These are phyloP conservation scores for Keithomyces neogunnii DNA, from an alignment of 2,329 filamentous ascomycete genomes.

Conservation along the genomic window DNA sequence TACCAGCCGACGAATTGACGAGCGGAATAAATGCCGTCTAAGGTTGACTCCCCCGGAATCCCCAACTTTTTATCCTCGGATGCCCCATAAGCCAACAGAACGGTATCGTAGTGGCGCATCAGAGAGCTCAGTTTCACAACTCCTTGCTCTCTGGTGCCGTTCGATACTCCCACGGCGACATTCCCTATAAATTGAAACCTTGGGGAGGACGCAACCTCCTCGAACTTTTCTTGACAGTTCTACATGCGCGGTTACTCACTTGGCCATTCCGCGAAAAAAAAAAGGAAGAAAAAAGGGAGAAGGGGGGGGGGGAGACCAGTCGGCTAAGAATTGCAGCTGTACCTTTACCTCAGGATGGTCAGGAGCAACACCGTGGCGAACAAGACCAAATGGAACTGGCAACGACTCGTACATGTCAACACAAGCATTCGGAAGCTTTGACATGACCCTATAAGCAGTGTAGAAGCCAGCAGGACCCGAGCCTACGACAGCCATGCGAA, in stretches of 20 bases:
- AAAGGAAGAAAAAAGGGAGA: no score
- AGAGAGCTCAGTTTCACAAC: conserved; percentile 59
- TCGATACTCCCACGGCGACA: conserved; percentile 59
- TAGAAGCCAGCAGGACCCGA: conserved; percentile 97
- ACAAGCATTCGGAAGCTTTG: conserved; percentile 59
- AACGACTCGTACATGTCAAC: conserved; percentile 96
- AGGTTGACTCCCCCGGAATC: conserved; percentile 66
- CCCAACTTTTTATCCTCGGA: conserved; percentile 71
- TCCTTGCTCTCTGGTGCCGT: conserved; percentile 29
- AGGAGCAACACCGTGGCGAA: conserved; percentile 91
- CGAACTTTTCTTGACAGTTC: conserved; percentile 94
- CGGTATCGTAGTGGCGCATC: conserved; percentile 78
- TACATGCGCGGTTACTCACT: conserved; percentile 24
- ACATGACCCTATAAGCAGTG: conserved; percentile 76
- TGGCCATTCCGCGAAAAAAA: not conserved
- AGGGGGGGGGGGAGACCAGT: not conserved
- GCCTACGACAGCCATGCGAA: conserved; percentile 81
- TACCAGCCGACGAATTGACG: conserved; percentile 97
- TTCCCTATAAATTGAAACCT: conserved; percentile 91
- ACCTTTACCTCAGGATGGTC: conserved; percentile 99
- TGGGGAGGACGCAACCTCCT: conserved; percentile 73
- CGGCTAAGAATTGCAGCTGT: conserved; percentile 13
- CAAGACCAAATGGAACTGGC: conserved; percentile 86
- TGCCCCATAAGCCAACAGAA: conserved; percentile 89
- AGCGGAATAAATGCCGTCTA: conserved; percentile 75